Percentiles rank a stretch among this genome's conserved stretches.
phyloP scores from a whole-genome alignment of 331 rosid genomes.

The Phaseolus coccineus region DNA sequence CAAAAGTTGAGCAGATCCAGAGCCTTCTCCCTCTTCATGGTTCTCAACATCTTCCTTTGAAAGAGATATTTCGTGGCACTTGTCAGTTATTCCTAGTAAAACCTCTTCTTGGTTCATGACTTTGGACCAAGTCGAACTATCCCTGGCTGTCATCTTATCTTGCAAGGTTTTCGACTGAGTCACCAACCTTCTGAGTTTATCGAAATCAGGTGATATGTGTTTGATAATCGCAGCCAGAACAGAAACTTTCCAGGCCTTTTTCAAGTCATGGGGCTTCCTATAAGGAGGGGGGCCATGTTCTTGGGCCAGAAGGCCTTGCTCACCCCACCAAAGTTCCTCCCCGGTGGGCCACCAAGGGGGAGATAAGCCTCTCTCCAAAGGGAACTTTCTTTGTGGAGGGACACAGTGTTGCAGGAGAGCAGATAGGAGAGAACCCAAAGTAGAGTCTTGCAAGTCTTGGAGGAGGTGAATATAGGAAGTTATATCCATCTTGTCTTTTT shows the following conservation, averaged over 20 bases:
- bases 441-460: conserved; percentile 60
- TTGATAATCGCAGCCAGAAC: conserved; percentile 62
- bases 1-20: not conserved
- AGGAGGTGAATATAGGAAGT: conserved; percentile 60
- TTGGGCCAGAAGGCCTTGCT: conserved; percentile 52
- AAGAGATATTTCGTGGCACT: conserved; percentile 47
- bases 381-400: conserved; percentile 67
- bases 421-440: conserved; percentile 64
- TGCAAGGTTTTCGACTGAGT: conserved; percentile 63
- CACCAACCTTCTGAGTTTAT: conserved; percentile 51
- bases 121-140: conserved; percentile 63
- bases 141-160: conserved; percentile 68
- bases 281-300: conserved; percentile 65
- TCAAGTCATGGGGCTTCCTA: conserved; percentile 67
- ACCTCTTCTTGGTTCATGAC: conserved; percentile 66
- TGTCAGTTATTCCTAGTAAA: conserved; percentile 40
- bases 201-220: conserved; percentile 62
- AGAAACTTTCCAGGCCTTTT: conserved; percentile 73
- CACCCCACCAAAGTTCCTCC: conserved; percentile 65
- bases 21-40: conserved; percentile 25
- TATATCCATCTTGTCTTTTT: conserved; percentile 4
- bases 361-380: conserved; percentile 57
- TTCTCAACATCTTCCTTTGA: not conserved
- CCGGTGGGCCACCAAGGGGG: conserved; percentile 79
- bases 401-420: conserved; percentile 62